Percentiles rank a stretch among this genome's conserved stretches.
These are phyloP conservation scores for Obba rivulosa DNA, from an alignment of 768 basidiomycete species.

Conservation along the genomic window DNA sequence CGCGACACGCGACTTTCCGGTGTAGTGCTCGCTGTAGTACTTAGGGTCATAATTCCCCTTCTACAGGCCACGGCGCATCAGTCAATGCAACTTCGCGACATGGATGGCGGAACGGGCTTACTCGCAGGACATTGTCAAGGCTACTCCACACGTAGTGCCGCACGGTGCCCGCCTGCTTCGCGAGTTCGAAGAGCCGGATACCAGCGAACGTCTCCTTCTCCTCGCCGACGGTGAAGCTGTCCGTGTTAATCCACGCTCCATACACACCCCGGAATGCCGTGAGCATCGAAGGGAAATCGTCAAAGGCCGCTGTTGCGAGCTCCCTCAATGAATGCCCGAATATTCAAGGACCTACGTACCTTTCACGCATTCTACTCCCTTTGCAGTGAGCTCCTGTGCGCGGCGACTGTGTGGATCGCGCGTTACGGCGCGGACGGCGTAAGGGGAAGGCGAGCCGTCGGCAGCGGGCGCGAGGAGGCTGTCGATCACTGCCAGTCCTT, in stretches of 20 bases:
- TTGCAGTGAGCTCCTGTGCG: conserved; percentile 28
- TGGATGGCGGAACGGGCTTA: background rate
- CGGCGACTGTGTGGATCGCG: conserved; percentile 27
- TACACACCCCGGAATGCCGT: conserved; percentile 27
- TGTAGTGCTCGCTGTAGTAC: conserved; percentile 33
- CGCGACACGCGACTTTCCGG: conserved; percentile 34
- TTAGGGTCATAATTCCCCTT: conserved; percentile 17
- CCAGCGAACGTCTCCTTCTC: conserved; percentile 33
- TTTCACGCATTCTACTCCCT: conserved; percentile 32
- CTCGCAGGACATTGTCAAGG: conserved; percentile 26
- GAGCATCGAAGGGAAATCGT: conserved; percentile 24
- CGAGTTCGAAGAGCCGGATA: conserved; percentile 36
- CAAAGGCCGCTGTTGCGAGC: conserved; percentile 24
- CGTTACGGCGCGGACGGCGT: too few species aligned
- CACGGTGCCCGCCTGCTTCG: conserved; percentile 28
- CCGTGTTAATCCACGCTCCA: conserved; percentile 33
- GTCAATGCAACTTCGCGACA: too few species aligned
- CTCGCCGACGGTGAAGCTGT: conserved; percentile 35
- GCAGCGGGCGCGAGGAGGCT: conserved; percentile 28
- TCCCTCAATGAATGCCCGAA: background rate
- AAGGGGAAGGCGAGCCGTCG: conserved; percentile 35
- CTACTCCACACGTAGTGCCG: too few species aligned
- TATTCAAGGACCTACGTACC: conserved; percentile 15
- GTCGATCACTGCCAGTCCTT: conserved; percentile 35
- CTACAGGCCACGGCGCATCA: background rate